Base-by-base conservation (phyloP, 2,329 filamentous ascomycete species). In the Paecilomyces dactylethromorphus region DNA sequence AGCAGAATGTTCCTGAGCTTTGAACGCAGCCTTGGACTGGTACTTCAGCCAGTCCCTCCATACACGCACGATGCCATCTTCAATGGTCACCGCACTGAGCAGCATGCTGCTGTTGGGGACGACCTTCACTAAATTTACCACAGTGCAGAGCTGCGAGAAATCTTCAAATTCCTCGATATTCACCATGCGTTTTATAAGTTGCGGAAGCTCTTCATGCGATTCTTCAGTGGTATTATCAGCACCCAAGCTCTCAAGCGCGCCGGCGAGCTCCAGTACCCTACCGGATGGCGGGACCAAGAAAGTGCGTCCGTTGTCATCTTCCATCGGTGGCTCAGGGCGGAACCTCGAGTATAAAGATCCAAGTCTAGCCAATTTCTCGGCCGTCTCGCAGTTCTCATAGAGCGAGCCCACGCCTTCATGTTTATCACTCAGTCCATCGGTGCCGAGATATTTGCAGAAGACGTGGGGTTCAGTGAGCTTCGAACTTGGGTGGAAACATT, bases 401-500 rank as follows among this genome's bases (percentile, higher is more conserved):
- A 70, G 69, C 63, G 63, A 74, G 54, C 75, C 75, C 35, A 74
- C 66, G 3, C 71, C 70, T 56, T 75, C 71, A 62, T 76, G 68
- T 58, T 78, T 64, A 51, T 71, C 71, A 56, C 78, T 76, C n/a
- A 90, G 74, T 2, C 82, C 82, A 63, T 86, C 79, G 1, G 87
- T 91, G 31, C 83, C 84, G 11, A 87, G 77, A 62, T 88, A 88
- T 52, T 84, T 79, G 73, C 90, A 92, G 68, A 83, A 82, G 12
- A 91, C 80, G 57, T 86, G 86, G 0, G 89, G 87, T 21, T 88
- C 87, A 4, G 82, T 86, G 55, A 88, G 78, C 71, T 87, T 87
- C 24, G 82, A 85, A 62, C 81, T 84, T 0, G 90, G 90, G 63
- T 89, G 89, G 68, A 89, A 92, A 71, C 88, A 91, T 75, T 93